Evolutionary conservation across 2,329 filamentous ascomycete genomes (phyloP).

Genomic region (Botryotinia globosa): DNA sequence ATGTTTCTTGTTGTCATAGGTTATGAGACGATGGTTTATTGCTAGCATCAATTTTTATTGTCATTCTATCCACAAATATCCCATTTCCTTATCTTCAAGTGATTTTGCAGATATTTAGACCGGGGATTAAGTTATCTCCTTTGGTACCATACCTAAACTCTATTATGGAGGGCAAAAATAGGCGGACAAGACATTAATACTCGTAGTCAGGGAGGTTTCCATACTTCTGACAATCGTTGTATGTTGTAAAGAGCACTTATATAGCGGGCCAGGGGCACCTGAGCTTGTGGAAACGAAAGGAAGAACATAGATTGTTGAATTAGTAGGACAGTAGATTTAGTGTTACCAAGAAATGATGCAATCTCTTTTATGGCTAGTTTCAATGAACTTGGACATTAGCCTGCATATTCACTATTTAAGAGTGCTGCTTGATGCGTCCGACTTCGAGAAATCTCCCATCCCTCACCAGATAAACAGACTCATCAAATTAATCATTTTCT

Average conservation of each 20-base stretch:
- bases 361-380: too few relatives aligned
- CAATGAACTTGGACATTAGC: too few relatives aligned
- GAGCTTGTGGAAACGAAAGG: too few relatives aligned
- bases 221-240: too few relatives aligned
- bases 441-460: too few relatives aligned
- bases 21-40: neutral
- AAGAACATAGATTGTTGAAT: too few relatives aligned
- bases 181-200: neutral
- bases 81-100: neutral
- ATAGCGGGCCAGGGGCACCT: neutral
- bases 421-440: neutral
- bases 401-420: too few relatives aligned
- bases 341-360: too few relatives aligned
- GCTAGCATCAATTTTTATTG: neutral
- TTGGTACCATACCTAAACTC: neutral
- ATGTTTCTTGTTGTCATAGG: neutral
- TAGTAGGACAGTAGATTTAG: too few relatives aligned
- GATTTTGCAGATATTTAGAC: neutral
- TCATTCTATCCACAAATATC: neutral
- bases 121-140: neutral
- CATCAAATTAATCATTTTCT: too few relatives aligned
- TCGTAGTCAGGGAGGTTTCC: too few relatives aligned
- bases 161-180: neutral
- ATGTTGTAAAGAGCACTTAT: neutral
- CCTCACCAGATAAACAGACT: too few relatives aligned